These are phyloP conservation scores for Gautieria morchelliformis DNA, from an alignment of 768 basidiomycete species.

Conservation along the genomic window DNA sequence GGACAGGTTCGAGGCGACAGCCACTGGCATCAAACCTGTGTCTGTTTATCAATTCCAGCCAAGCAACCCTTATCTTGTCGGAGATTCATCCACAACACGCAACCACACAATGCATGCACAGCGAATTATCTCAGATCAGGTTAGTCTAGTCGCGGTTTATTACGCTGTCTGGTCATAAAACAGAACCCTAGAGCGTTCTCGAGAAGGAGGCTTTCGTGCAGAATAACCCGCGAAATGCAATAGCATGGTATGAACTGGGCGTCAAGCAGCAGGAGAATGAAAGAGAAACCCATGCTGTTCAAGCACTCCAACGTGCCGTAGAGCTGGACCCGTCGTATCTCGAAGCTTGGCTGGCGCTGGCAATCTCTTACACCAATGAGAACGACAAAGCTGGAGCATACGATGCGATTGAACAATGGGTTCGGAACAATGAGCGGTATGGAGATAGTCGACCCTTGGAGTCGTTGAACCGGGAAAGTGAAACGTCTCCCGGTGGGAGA, in stretches of 20 bases:
- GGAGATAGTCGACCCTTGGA: conserved; percentile 7
- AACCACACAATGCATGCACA: conserved; percentile 34
- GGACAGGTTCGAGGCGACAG: conserved; percentile 74
- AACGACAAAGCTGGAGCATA: conserved; percentile 64
- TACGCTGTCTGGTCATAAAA: conserved; percentile 5
- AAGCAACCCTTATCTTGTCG: conserved; percentile 70
- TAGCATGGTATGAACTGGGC: conserved; percentile 86
- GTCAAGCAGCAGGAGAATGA: conserved; percentile 98
- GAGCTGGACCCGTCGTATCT: conserved; percentile 71
- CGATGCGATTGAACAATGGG: conserved; percentile 80
- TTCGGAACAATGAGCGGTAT: conserved; percentile 52
- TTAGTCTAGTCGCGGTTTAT: conserved; percentile 17
- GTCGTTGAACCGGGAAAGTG: conserved; percentile 22
- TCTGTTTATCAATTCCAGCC: conserved; percentile 60
- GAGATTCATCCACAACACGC: conserved; percentile 43
- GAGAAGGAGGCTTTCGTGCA: conserved; percentile 88
- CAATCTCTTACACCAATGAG: conserved; percentile 89
- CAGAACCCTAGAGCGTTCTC: conserved; percentile 57
- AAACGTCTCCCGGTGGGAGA: conserved; percentile 28
- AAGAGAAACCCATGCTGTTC: conserved; percentile 81
- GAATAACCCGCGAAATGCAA: conserved; percentile 55
- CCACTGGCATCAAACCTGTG: conserved; percentile 49
- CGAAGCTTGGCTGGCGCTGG: conserved; percentile 82
- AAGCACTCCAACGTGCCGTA: conserved; percentile 72
- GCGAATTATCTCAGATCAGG: conserved; percentile 26